phyloP scores from a whole-genome alignment of 1,284 basidiomycete species.

The Hymenochaete sp. region DNA sequence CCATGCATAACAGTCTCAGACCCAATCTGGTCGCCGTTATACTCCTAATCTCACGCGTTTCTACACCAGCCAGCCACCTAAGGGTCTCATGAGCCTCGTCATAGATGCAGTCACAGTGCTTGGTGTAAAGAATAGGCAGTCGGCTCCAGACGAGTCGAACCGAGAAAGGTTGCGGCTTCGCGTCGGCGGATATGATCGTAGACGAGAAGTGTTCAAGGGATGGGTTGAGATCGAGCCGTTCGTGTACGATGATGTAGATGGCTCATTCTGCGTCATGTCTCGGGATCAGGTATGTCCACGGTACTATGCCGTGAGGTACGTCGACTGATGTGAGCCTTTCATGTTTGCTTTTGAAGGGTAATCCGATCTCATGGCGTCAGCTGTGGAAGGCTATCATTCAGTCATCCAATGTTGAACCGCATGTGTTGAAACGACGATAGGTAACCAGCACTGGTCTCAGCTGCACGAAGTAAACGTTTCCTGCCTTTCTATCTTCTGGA shows the following conservation, averaged over 20 bases:
- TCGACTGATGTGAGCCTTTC: conserved; percentile 6
- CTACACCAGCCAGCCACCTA: conserved; percentile 51
- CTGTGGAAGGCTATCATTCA: conserved; percentile 58
- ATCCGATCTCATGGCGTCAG: conserved; percentile 65
- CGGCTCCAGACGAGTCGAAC: conserved; percentile 22
- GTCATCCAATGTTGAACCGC: conserved; percentile 41
- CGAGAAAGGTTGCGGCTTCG: conserved; percentile 35
- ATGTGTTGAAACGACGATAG: conserved; percentile 37
- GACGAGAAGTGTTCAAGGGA: conserved; percentile 57
- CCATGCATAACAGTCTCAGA: conserved; percentile 64
- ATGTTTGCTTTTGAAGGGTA: conserved; percentile 43
- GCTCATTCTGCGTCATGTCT: conserved; percentile 59
- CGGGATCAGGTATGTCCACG: conserved; percentile 45
- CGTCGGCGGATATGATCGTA: conserved; percentile 53
- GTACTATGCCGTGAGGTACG: conserved; percentile 6
- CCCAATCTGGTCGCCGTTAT: conserved; percentile 58
- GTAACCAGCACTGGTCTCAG: too few relatives aligned
- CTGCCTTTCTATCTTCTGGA: too few relatives aligned
- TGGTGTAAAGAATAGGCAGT: conserved; percentile 43
- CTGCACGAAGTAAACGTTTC: too few relatives aligned
- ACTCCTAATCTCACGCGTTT: conserved; percentile 69
- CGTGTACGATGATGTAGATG: conserved; percentile 33
- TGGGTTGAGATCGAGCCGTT: conserved; percentile 62
- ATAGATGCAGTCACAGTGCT: conserved; percentile 40
- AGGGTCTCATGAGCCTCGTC: conserved; percentile 42